Evolutionary conservation across 78 protist genomes (phyloP).

Genomic region (Diacronema lutheri): DNA sequence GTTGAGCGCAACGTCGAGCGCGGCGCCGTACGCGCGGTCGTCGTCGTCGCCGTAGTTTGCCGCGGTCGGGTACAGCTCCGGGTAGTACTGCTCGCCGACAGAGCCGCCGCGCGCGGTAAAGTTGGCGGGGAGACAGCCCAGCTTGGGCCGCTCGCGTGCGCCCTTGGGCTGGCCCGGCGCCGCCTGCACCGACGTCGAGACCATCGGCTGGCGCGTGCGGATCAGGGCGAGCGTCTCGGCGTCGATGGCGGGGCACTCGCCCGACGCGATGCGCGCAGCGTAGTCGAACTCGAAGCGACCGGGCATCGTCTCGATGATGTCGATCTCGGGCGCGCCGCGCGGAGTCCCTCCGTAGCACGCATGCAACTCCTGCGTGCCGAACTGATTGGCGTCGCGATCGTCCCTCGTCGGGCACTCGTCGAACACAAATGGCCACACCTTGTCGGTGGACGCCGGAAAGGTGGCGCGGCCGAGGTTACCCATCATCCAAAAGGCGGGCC

Average conservation of each 20-base stretch:
- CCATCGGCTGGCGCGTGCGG: background rate
- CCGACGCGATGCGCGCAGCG: background rate
- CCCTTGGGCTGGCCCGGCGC: too few species aligned
- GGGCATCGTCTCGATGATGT: background rate
- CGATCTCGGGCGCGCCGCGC: conserved; percentile 2
- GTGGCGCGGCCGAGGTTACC: conserved; percentile 2
- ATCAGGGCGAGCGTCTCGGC: background rate
- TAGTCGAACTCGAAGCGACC: background rate
- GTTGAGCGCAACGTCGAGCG: too few species aligned
- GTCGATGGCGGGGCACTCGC: background rate
- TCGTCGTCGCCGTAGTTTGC: too few species aligned
- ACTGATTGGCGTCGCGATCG: too few species aligned
- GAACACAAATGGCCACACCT: background rate
- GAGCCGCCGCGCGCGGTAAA: too few species aligned
- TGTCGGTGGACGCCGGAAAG: background rate
- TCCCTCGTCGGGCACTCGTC: background rate
- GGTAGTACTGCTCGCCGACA: too few species aligned
- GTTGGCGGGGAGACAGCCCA: too few species aligned
- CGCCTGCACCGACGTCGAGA: background rate
- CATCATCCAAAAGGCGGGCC: conserved; percentile 10
- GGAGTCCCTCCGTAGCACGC: too few species aligned
- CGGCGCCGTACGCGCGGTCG: too few species aligned
- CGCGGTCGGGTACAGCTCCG: too few species aligned
- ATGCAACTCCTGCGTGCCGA: too few species aligned
- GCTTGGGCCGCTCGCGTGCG: too few species aligned